Conservation (phyloP, 257 asterid genomes). For the Primulina huaijiensis region DNA sequence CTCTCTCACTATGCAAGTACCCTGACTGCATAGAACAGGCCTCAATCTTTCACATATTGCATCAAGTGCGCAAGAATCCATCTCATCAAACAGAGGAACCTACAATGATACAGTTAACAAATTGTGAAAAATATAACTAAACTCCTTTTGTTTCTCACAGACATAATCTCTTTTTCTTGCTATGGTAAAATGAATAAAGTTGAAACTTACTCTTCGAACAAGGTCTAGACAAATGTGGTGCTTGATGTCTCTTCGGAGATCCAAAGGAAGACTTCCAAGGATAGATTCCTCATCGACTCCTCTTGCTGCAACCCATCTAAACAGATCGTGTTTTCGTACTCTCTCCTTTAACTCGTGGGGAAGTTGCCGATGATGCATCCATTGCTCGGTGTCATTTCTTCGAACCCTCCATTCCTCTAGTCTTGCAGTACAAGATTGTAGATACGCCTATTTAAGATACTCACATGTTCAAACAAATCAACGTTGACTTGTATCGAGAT, state of each 20-base stretch:
- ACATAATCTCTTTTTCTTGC: neutral
- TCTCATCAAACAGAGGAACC: conserved; percentile 64
- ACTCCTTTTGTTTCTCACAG: too few species aligned
- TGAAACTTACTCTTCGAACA: conserved; percentile 53
- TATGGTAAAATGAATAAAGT: neutral
- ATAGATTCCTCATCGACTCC: conserved; percentile 67
- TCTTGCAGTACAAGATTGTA: conserved; percentile 54
- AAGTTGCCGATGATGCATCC: conserved; percentile 74
- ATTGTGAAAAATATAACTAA: too few species aligned
- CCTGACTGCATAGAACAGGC: conserved; percentile 47
- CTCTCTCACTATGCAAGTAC: conserved; percentile 54
- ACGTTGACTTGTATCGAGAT: too few species aligned
- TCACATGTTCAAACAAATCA: neutral
- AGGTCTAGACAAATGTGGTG: conserved; percentile 68
- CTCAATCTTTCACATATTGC: conserved; percentile 68
- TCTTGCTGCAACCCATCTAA: conserved; percentile 56
- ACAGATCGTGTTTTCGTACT: conserved; percentile 50
- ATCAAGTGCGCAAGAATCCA: conserved; percentile 59
- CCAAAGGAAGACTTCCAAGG: conserved; percentile 48
- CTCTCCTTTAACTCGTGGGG: conserved; percentile 56
- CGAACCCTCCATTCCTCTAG: conserved; percentile 75
- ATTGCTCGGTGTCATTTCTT: conserved; percentile 60
- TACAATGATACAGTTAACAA: conserved; percentile 1
- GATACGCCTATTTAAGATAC: conserved; percentile 36
- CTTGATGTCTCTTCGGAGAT: conserved; percentile 67